Conservation (phyloP, 805 yeast genomes). For the Clavispora vitiphila region DNA sequence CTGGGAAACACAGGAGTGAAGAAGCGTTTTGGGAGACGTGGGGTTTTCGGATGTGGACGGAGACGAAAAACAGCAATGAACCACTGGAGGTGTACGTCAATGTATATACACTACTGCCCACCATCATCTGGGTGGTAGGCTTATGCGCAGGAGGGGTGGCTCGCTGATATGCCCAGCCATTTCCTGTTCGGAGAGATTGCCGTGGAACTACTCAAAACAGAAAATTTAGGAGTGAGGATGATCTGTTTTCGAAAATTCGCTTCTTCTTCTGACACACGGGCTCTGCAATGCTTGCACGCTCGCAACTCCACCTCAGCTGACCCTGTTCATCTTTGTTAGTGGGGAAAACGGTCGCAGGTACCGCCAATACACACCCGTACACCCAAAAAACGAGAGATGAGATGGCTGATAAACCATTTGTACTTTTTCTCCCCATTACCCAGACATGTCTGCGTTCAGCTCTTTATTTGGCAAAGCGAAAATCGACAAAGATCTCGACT, state of each 20-base stretch:
- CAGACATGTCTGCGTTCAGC: conserved; percentile 31
- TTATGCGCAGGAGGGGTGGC: not conserved
- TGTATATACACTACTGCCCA: not conserved
- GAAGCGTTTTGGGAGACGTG: not conserved
- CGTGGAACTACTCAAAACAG: too few relatives aligned
- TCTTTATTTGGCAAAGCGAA: conserved; percentile 28
- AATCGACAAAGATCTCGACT: conserved; percentile 25
- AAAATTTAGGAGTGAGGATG: too few relatives aligned
- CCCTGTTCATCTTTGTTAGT: not conserved
- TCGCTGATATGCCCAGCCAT: not conserved
- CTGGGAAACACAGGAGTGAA: not conserved
- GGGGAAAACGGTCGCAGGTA: not conserved
- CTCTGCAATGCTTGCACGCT: too few relatives aligned
- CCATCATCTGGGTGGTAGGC: not conserved
- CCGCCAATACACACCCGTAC: conserved; percentile 7
- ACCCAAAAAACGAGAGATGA: conserved; percentile 10
- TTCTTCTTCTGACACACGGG: too few relatives aligned
- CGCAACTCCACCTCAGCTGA: too few relatives aligned
- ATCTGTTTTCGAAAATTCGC: too few relatives aligned
- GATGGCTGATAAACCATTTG: conserved; percentile 3
- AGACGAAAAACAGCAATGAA: not conserved
- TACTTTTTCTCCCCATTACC: not conserved
- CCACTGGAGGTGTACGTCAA: not conserved
- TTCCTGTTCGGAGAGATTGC: not conserved
- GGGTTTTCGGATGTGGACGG: not conserved